Base-by-base conservation (phyloP, 1,284 basidiomycete genomes). In the Puccinia brachypodii region DNA sequence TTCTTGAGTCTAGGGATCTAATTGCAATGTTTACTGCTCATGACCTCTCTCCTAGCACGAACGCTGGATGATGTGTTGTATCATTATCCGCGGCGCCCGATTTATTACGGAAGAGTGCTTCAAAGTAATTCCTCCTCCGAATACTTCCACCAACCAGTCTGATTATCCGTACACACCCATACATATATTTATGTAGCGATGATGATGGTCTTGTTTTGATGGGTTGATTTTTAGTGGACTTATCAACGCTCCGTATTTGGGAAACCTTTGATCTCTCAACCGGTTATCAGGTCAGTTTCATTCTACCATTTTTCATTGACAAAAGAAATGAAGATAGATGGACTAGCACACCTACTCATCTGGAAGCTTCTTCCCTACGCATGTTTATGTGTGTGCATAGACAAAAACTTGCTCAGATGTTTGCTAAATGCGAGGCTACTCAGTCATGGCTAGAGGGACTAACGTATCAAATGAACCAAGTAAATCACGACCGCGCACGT, bases 381-480 rank as follows among this genome's bases (percentile, higher is more conserved):
- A n/a, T 71, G 19, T 33, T 8, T 72, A 2, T 33, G 25, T 36
- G 69, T 82, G 56, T 42, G 56, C 42, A 28, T 22, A 81, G 33
- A 80, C 36, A 74, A 69, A 88, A 87, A 80, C 87, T 96, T 71
- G 94, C 94, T 1, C 88, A 89, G 36, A 94, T 96, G 93, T 94
- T 96, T 82, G 90, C 92, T 31, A 91, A 93, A 82, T 89, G 90
- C 47, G 94, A 96, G 87, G 91, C 92, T 0, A 91, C 90, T 80
- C 95, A 97, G 86, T 90, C 90, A 69, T 97, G 94, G 94, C 88
- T 96, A 36, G 95, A 98, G 88, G 92, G 91, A 85, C 88, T 96
- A 83, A 96, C 94, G 0, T 91, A 92, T 86, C 95, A 96, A 87
- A 96, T 96, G 95, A 91, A 90, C 86, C 91, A 95, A 84, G 95